Base-by-base conservation (phyloP, 805 yeast species). In the Teunomyces funiuensis region DNA sequence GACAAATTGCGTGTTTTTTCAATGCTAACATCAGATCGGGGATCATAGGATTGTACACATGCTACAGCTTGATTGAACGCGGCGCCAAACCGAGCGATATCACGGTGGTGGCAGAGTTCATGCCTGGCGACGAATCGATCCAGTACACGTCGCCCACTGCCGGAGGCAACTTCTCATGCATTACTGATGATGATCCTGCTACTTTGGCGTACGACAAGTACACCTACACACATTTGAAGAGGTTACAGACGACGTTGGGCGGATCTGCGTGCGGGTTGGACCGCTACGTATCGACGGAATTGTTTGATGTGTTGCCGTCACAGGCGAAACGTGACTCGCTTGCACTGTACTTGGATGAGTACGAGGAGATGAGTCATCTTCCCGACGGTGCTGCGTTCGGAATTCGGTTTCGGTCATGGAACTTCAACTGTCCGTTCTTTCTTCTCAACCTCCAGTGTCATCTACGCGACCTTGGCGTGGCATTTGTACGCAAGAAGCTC, bases 121-220 rank as follows among this genome's bases (percentile, higher is more conserved):
- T 82, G 28, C 95, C 95, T 2, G 95, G 95, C 4, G 95, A 87
- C 54, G 83, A 79, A 49, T 80, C 88, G 3, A 77, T 77, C 43
- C 69, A 77, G 37, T 87, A 83, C 59, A 81, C 95, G 1, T 83
- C 90, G 0, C 95, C 95, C 0, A 83, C 84, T 77, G 95, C 95
- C 0, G 74, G 73, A 5, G 66, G 66, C 6, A 51, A 61, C 58
- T 58, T 71, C 46, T 59, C 63, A 14, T 48, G 68, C 33, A 82
- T 83, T 36, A 74, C 86, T 0, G 85, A 82, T 2, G 71, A 74
- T 44, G 85, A 81, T 49, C 49, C 53, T 1, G 52, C 50, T 4
- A 60, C 66, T 0, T 51, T 82, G 39, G 56, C 55, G 3, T 80
- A 66, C 50, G 90, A 83, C 54, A 73, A 72, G 53, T 68, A 64